Percentiles rank a stretch among this genome's conserved stretches.
Conservation (phyloP, 805 yeast genomes). For the Clavispora santaluciae region DNA sequence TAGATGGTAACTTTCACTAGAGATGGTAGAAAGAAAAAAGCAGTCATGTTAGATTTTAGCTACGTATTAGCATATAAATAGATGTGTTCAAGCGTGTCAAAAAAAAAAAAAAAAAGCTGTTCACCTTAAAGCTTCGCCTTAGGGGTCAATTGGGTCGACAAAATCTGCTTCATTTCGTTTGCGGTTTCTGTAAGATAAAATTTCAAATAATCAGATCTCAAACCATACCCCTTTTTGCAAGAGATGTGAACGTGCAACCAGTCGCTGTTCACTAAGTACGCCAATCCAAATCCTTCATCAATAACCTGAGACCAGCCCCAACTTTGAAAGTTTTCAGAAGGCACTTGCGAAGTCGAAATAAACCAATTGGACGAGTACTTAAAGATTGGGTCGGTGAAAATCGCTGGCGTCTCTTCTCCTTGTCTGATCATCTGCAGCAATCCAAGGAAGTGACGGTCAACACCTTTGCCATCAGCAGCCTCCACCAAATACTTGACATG, state of each 20-base stretch:
- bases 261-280: conserved; percentile 85
- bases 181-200: conserved; percentile 74
- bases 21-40: too few relatives aligned
- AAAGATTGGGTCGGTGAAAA: conserved; percentile 74
- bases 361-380: conserved; percentile 80
- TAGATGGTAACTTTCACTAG: too few relatives aligned
- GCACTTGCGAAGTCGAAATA: conserved; percentile 83
- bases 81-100: too few relatives aligned
- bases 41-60: too few relatives aligned
- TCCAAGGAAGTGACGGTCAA: conserved; percentile 92
- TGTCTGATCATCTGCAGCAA: conserved; percentile 63
- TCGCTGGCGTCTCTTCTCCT: conserved; percentile 57
- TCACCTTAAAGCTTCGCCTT: conserved; percentile 39
- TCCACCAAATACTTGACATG: conserved; percentile 70
- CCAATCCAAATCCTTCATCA: conserved; percentile 90
- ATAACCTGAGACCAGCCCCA: conserved; percentile 96
- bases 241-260: conserved; percentile 84
- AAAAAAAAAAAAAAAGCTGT: too few relatives aligned
- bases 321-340: conserved; percentile 75
- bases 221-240: conserved; percentile 57
- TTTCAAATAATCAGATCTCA: conserved; percentile 54
- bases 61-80: too few relatives aligned
- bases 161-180: conserved; percentile 68
- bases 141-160: conserved; percentile 35
- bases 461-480: conserved; percentile 84